A percentile compares a stretch with the other conserved stretches of the same genome.
Conservation (phyloP, 352 stramenopile genomes). For the Chrysophaeum taylorii region DNA sequence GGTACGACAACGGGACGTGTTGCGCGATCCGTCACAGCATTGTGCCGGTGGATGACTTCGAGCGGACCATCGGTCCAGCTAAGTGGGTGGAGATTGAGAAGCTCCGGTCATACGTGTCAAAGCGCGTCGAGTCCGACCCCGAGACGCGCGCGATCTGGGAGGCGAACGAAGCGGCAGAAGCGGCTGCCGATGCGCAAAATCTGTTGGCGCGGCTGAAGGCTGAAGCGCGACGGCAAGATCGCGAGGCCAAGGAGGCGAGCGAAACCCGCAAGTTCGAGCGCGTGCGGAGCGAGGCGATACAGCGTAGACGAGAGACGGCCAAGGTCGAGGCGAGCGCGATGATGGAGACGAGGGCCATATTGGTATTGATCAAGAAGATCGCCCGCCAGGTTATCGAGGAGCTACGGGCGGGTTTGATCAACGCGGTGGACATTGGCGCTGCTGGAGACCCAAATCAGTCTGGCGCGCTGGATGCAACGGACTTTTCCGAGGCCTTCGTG, state of each 20-base stretch:
- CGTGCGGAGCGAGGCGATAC: constrained; percentile 17
- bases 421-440: no score
- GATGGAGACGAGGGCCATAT: not conserved
- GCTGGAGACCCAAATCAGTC: no score
- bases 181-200: constrained; percentile 16
- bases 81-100: constrained; percentile 13
- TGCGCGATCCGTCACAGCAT: constrained; percentile 14
- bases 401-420: not conserved
- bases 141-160: constrained; percentile 23
- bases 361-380: constrained; percentile 7
- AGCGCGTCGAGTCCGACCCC: constrained; percentile 10
- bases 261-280: constrained; percentile 13
- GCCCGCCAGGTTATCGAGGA: not conserved
- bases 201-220: constrained; percentile 16
- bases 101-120: constrained; percentile 17
- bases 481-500: no score
- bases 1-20: constrained; percentile 21
- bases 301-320: constrained; percentile 19
- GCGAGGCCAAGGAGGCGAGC: constrained; percentile 20
- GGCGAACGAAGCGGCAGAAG: constrained; percentile 22
- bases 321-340: constrained; percentile 22
- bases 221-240: constrained; percentile 13
- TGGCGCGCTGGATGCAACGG: no score
- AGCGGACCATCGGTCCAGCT: not conserved
- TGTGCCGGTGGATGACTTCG: constrained; percentile 2